A percentile compares a stretch with the other conserved stretches of the same genome.
These are phyloP conservation scores for Exophiala xenobiotica DNA, from an alignment of 2,329 filamentous ascomycete genomes.

Conservation along the genomic window DNA sequence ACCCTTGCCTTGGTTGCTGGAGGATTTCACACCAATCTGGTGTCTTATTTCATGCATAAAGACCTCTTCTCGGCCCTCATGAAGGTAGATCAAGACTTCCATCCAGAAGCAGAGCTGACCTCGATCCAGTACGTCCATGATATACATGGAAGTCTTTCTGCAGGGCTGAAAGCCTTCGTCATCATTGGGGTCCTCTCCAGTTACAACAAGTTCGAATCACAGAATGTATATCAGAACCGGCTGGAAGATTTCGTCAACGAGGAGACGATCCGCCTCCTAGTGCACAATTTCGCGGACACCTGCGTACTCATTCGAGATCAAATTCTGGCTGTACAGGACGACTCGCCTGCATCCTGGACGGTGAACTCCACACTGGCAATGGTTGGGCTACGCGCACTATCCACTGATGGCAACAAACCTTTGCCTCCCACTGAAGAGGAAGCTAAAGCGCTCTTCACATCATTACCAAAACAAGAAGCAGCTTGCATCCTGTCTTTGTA, in stretches of 20 bases:
- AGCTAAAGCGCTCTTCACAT: conserved; percentile 75
- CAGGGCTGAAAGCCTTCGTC: conserved; percentile 72
- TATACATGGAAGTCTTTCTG: conserved; percentile 46
- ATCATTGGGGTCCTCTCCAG: conserved; percentile 86
- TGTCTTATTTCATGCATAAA: conserved; percentile 92
- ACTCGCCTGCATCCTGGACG: conserved; percentile 86
- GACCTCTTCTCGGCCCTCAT: conserved; percentile 93
- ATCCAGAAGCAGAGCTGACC: not conserved
- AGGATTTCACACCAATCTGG: conserved; percentile 90
- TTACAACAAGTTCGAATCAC: conserved; percentile 99
- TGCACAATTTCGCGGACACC: conserved; percentile 70
- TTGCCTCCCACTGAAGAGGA: conserved; percentile 68
- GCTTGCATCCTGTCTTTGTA: conserved; percentile 82
- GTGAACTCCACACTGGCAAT: conserved; percentile 76
- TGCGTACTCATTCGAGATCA: conserved; percentile 67
- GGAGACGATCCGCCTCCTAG: conserved; percentile 75
- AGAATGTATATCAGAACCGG: conserved; percentile 90
- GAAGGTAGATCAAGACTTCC: conserved; percentile 61
- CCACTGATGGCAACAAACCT: conserved; percentile 64
- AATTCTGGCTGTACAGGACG: conserved; percentile 85
- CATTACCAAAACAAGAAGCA: conserved; percentile 76
- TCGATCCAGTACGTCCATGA: conserved; percentile 50
- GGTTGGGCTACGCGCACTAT: conserved; percentile 77
- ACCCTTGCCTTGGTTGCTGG: conserved; percentile 83
- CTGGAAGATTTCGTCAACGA: conserved; percentile 97